A percentile compares a stretch with the other conserved stretches of the same genome.
Conservation (phyloP, 164 flowering plant genomes). For the Aristolochia fimbriata region DNA sequence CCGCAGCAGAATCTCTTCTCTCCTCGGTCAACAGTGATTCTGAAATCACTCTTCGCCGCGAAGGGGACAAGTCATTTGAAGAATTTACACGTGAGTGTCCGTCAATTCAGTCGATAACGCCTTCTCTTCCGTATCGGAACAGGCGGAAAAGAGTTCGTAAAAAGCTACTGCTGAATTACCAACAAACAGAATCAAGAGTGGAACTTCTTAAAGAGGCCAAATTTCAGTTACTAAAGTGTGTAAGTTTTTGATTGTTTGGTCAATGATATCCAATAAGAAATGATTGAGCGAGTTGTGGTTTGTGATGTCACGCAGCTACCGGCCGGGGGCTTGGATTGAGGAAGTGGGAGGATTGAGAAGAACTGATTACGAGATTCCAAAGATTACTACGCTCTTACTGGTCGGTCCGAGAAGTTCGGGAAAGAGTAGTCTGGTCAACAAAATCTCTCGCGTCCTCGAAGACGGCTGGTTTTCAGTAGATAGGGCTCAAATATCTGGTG, state of each 20-base stretch:
- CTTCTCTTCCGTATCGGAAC: neutral
- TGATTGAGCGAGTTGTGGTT: neutral
- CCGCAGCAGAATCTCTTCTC: too few relatives aligned
- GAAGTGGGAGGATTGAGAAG: constrained; percentile 26
- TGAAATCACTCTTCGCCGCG: too few relatives aligned
- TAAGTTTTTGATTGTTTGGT: neutral
- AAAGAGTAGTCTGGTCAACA: constrained; percentile 77
- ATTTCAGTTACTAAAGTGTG: neutral
- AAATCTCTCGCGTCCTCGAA: constrained; percentile 55
- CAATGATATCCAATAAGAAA: neutral
- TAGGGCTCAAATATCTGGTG: constrained; percentile 81
- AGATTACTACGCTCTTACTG: constrained; percentile 44
- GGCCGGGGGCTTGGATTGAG: constrained; percentile 62
- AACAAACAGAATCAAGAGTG: neutral
- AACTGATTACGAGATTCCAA: constrained; percentile 43
- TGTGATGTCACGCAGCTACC: constrained; percentile 34
- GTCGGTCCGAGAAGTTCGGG: constrained; percentile 81
- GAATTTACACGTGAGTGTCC: too few relatives aligned
- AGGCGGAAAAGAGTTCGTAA: neutral
- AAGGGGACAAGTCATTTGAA: too few relatives aligned
- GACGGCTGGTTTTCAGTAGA: constrained; percentile 39
- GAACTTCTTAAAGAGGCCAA: neutral
- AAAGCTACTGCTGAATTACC: neutral
- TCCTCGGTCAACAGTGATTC: too few relatives aligned
- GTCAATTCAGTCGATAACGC: too few relatives aligned